Evolutionary conservation across 768 basidiomycete species (phyloP).

Genomic region (Mrakia gelida): DNA sequence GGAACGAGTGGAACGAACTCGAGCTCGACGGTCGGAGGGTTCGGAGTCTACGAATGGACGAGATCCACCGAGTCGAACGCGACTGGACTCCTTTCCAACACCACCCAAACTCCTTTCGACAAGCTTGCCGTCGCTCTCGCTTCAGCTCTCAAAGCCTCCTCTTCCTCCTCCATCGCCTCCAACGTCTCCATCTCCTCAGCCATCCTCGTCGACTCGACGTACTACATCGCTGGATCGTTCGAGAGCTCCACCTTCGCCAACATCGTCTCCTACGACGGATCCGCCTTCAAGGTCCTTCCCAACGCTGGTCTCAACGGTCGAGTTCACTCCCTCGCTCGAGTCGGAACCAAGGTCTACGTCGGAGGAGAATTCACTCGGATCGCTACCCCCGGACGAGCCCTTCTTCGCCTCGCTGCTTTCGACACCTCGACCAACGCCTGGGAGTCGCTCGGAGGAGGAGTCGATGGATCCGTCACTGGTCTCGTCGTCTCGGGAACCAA

Average conservation of each 20-base stretch:
- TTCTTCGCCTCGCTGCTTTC: conserved; percentile 63
- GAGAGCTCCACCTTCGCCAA: conserved; percentile 57
- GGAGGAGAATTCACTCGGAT: conserved; percentile 86
- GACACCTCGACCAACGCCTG: conserved; percentile 63
- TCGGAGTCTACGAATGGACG: conserved; percentile 92
- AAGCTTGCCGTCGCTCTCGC: conserved; percentile 33
- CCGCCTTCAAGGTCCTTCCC: conserved; percentile 50
- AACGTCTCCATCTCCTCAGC: conserved; percentile 51
- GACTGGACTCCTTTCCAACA: conserved; percentile 60
- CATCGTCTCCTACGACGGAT: conserved; percentile 54
- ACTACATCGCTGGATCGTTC: conserved; percentile 78
- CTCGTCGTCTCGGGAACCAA: conserved; percentile 47
- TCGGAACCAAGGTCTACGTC: conserved; percentile 60
- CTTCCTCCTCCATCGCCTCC: conserved; percentile 29
- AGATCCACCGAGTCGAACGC: conserved; percentile 54
- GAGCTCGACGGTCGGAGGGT: conserved; percentile 40
- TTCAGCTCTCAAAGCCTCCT: neutral
- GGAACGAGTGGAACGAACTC: conserved; percentile 41
- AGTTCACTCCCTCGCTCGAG: conserved; percentile 60
- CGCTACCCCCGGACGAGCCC: conserved; percentile 51
- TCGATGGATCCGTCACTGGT: conserved; percentile 68
- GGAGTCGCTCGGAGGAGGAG: conserved; percentile 64
- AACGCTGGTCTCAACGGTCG: conserved; percentile 72
- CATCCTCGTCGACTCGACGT: conserved; percentile 45
- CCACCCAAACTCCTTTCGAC: conserved; percentile 57